Base-by-base conservation (phyloP, 768 basidiomycete genomes). In the Lentinula lateritia region DNA sequence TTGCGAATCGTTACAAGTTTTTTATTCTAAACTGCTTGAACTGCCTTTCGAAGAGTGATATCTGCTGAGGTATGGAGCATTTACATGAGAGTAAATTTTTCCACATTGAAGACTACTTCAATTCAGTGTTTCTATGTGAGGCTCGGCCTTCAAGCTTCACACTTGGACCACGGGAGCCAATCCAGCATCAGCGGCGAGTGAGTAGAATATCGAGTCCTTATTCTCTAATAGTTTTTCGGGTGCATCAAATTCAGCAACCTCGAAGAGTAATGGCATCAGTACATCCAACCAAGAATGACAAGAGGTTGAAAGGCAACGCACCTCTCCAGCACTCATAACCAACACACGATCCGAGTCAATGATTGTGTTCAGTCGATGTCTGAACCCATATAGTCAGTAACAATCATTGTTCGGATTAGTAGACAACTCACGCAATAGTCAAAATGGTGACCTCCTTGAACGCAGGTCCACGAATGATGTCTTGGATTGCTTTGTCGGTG, bases 321-420 rank as follows among this genome's bases (percentile, higher is more conserved):
- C 89, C 70, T 76, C 75, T n/a, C 95, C 95, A 23, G 84, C 76
- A 65, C 89, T 87, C 74, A 97, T 84, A 1, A 96, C 94, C 34
- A 96, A 71, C 16, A 96, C 85, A 28, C 87, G 83, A 62, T 90
- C 87, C 39, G 88, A 93, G 66, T 92, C 85, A 36, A 92, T 80
- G 65, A 93, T 93, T 0, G 92, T 93, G 70, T 93, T 92, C 36
- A 93, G 75, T 28, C 90, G 84, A 75, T 95, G 85, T 42, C 88
- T 91, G 57, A 0, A 53, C 59, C 18, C 35, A 23, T 58, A n/a
- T 18, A 16, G 42, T 28, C 52, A 52, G 18, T 16, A 2, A 12
- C 28, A 2, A 38, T 6, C n/a, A 23, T 52, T 43, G 36, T 16
- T 61, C 61, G 61, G 15, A 35, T 52, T 64, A 39, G 39, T 8